These are phyloP conservation scores for Begonia peltatifolia DNA, from an alignment of 306 rosid genomes.

Conservation along the genomic window DNA sequence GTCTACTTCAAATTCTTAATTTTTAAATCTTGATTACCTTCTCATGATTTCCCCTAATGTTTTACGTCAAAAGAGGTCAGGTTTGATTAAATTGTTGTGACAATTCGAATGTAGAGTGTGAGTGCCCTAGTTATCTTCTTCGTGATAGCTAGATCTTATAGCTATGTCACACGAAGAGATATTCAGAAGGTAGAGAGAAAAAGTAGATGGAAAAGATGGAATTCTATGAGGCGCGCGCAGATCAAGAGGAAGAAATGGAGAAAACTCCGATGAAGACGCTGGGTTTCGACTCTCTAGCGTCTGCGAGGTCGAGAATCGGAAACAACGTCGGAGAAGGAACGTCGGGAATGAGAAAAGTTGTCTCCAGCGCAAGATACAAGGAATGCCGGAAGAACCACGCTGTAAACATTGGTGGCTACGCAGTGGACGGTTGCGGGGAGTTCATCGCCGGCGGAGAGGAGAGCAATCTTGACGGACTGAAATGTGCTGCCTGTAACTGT, in stretches of 20 bases:
- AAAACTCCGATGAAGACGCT: slow-evolving; percentile 14
- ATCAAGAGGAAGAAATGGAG: slow-evolving; percentile 38
- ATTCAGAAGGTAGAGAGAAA: no score
- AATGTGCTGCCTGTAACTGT: slow-evolving; percentile 84
- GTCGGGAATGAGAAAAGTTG: slow-evolving; percentile 12
- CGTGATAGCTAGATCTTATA: no score
- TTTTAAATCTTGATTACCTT: no score
- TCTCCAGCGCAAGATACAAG: slow-evolving; percentile 28
- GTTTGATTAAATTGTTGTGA: no score
- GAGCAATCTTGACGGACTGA: slow-evolving; percentile 59
- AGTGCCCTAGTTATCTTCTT: no score
- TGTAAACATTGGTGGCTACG: slow-evolving; percentile 45
- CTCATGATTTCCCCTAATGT: no score
- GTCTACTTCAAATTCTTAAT: no score
- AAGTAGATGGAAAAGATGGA: slow-evolving; percentile 27
- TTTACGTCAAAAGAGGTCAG: no score
- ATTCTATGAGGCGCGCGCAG: slow-evolving; percentile 47
- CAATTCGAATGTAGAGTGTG: no score
- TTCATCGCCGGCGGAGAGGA: slow-evolving; percentile 63
- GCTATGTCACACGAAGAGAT: no score
- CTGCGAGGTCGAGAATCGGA: slow-evolving; percentile 11
- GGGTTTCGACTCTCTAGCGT: slow-evolving; percentile 23
- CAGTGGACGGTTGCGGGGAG: slow-evolving; percentile 82
- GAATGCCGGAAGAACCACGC: slow-evolving; percentile 88
- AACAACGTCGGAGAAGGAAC: slow-evolving; percentile 12